A percentile compares a stretch with the other conserved stretches of the same genome.
Evolutionary conservation across 768 basidiomycete genomes (phyloP).

Genomic region (Xanthoconium stramineum): DNA sequence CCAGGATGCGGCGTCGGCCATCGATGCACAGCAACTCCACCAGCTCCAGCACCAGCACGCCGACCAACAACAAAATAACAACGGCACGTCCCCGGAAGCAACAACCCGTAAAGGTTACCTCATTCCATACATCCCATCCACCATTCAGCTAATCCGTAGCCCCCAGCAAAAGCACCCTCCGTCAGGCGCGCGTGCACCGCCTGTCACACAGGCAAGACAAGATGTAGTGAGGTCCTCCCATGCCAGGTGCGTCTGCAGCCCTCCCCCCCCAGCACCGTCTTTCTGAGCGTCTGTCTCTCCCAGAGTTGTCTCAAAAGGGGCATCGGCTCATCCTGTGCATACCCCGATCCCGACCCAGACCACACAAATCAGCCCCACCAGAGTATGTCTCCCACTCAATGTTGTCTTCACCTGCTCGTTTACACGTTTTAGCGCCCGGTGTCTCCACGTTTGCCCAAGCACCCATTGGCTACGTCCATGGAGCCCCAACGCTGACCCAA

Average conservation of each 20-base stretch:
- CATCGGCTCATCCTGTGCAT: constrained; percentile 64
- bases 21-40: constrained; percentile 57
- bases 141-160: not conserved
- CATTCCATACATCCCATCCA: not conserved
- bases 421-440: constrained; percentile 27
- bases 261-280: constrained; percentile 5
- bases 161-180: constrained; percentile 72
- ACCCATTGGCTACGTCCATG: constrained; percentile 37
- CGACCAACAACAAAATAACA: constrained; percentile 33
- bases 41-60: constrained; percentile 36
- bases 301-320: constrained; percentile 84
- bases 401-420: not conserved
- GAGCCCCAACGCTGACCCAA: constrained; percentile 48
- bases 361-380: constrained; percentile 37
- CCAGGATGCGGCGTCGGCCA: constrained; percentile 55
- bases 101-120: constrained; percentile 59
- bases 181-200: constrained; percentile 78
- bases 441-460: constrained; percentile 38
- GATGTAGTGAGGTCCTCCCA: constrained; percentile 78
- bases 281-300: constrained; percentile 2
- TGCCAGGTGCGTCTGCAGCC: constrained; percentile 56
- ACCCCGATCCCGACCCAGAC: constrained; percentile 72
- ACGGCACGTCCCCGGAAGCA: constrained; percentile 30
- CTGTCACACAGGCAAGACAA: constrained; percentile 80
- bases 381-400: constrained; percentile 15